phyloP scores from a whole-genome alignment of 2,329 filamentous ascomycete species.

The Penicillium sp. region DNA sequence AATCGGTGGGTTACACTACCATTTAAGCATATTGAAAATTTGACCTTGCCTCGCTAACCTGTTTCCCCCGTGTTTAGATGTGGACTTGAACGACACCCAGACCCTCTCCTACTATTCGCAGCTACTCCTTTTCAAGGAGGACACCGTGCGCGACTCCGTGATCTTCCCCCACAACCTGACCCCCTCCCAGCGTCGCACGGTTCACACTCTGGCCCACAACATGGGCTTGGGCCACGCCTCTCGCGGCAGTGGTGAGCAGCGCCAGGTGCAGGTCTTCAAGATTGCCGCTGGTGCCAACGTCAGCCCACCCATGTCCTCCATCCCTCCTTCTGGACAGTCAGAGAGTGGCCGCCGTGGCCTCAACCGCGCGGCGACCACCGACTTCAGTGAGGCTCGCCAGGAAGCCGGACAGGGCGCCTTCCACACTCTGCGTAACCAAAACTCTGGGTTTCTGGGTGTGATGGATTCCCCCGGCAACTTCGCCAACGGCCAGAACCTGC shows the following conservation, averaged over 20 bases:
- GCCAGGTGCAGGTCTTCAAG: conserved; percentile 85
- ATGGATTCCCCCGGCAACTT: conserved; percentile 73
- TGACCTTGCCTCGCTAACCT: conserved; percentile 11
- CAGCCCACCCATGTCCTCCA: conserved; percentile 64
- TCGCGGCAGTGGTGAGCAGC: conserved; percentile 80
- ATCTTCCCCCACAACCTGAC: conserved; percentile 80
- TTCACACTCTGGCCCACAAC: conserved; percentile 93
- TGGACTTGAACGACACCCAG: conserved; percentile 88
- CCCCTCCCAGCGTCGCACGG: conserved; percentile 81
- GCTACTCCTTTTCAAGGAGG: conserved; percentile 83
- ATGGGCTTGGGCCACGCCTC: conserved; percentile 91
- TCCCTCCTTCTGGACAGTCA: conserved; percentile 64
- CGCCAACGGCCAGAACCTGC: conserved; percentile 74
- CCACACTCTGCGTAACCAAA: conserved; percentile 71
- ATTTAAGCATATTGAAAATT: background rate
- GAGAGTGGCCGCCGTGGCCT: conserved; percentile 81
- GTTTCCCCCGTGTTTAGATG: conserved; percentile 49
- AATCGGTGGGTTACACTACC: conserved; percentile 31
- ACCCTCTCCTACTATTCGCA: conserved; percentile 89
- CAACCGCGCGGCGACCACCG: conserved; percentile 93
- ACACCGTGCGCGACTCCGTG: conserved; percentile 72
- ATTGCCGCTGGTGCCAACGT: conserved; percentile 54
- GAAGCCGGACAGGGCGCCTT: conserved; percentile 69
- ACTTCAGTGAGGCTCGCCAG: conserved; percentile 82
- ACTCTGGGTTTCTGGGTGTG: conserved; percentile 78